Base-by-base conservation (phyloP, 169 alveolate species). In the Plasmodium cynomolgi region DNA sequence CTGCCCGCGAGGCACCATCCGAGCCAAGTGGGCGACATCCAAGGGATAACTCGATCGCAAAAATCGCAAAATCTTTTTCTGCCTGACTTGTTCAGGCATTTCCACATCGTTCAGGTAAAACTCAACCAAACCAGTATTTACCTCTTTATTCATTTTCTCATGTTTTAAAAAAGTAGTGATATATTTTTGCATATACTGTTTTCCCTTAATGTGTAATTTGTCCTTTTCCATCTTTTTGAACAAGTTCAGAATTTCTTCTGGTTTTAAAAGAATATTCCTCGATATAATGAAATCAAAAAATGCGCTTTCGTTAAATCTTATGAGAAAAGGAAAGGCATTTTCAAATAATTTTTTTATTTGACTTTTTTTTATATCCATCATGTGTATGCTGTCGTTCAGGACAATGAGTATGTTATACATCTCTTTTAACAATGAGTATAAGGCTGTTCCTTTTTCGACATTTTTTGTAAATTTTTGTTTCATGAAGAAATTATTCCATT, bases 111-210 rank as follows among this genome's bases (percentile, higher is more conserved):
- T 79, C 34, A 90, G 82, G 50, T 90, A 90, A 7, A 62, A 90
- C 29, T 90, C 86, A 6, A 80, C 39, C 29, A 90, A 90, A 56
- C 56, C 13, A 15, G 94, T 81, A 56, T 90, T 90, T 3, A 90
- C 73, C 41, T 90, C 50, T 62, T 58, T 62, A 62, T 90, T 90
- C 31, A 56, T 39, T 90, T 90, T 79, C 15, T 90, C 94, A 41
- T 81, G 23, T 90, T 90, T 90, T 20, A 90, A 80, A 80, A 80
- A 90, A 39, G 31, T 37, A 17, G 72, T 8, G 29, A 90, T 47
- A 39, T 90, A 90, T 90, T 90, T 90, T 39, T 90, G 88, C 68
- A 90, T 34, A 72, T 90, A 90, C 6, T 90, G 6, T 80, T 90
- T 90, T 3, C 41, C 72, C 23, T 90, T 79, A 33, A 34, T 31